Conservation (phyloP, 1,284 basidiomycete genomes). For the Boletus hoseneyae region DNA sequence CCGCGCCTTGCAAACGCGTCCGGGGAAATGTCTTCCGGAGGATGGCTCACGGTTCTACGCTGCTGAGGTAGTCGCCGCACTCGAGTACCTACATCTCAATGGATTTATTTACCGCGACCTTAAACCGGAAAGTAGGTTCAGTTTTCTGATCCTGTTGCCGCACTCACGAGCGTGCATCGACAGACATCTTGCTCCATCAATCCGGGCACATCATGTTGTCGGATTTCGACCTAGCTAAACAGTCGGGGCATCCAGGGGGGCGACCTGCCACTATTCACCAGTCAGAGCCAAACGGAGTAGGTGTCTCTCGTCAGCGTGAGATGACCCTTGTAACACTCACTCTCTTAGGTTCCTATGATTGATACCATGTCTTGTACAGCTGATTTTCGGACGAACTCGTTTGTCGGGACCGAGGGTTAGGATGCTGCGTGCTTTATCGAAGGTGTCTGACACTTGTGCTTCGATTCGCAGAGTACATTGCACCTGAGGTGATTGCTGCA, state of each 20-base stretch:
- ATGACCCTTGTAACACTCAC: slow-evolving; percentile 17
- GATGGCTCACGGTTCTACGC: slow-evolving; percentile 98
- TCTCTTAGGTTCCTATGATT: slow-evolving; percentile 74
- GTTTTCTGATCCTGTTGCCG: neutral
- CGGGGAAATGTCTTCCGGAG: slow-evolving; percentile 94
- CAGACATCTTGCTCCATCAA: slow-evolving; percentile 97
- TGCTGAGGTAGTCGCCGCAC: slow-evolving; percentile 95
- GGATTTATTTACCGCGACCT: slow-evolving; percentile 99
- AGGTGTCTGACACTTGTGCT: slow-evolving; percentile 25
- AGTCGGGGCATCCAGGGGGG: slow-evolving; percentile 82
- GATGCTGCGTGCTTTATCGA: slow-evolving; percentile 23
- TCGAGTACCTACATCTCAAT: slow-evolving; percentile 98
- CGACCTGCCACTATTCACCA: slow-evolving; percentile 90
- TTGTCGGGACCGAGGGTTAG: slow-evolving; percentile 96
- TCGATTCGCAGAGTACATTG: slow-evolving; percentile 83
- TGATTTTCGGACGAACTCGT: slow-evolving; percentile 97
- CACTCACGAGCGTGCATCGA: slow-evolving; percentile 10
- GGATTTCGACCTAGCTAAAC: slow-evolving; percentile 98
- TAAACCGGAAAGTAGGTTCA: slow-evolving; percentile 93
- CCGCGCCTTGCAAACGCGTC: slow-evolving; percentile 90
- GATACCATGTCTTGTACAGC: slow-evolving; percentile 98
- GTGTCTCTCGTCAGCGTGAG: slow-evolving; percentile 22
- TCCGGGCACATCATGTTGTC: slow-evolving; percentile 99
- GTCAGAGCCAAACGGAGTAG: slow-evolving; percentile 84
- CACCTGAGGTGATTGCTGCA: slow-evolving; percentile 97